Evolutionary conservation across 1,284 basidiomycete species (phyloP).

Genomic region (Heterobasidion occidentale): DNA sequence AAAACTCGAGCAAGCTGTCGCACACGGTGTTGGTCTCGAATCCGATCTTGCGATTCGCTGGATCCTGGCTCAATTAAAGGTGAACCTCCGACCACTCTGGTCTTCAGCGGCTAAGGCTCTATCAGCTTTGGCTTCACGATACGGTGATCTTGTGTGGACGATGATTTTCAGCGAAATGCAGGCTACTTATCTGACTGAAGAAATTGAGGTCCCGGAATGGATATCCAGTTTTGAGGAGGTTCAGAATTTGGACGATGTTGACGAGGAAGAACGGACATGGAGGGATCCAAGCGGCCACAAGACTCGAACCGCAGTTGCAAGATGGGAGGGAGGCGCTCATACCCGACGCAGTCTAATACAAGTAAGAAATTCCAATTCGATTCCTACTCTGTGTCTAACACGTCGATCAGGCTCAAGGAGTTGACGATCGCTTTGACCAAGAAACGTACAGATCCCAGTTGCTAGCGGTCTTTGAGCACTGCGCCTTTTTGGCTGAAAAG

Average conservation of each 20-base stretch:
- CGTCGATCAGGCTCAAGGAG: slow-evolving; percentile 43
- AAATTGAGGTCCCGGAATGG: slow-evolving; percentile 17
- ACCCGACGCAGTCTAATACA: slow-evolving; percentile 22
- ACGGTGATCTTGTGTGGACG: slow-evolving; percentile 68
- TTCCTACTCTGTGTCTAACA: neutral
- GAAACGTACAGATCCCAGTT: slow-evolving; percentile 78
- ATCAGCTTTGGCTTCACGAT: slow-evolving; percentile 45
- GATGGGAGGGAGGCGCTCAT: slow-evolving; percentile 32
- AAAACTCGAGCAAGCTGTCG: slow-evolving; percentile 46
- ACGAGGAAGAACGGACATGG: slow-evolving; percentile 69
- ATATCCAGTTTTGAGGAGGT: slow-evolving; percentile 19
- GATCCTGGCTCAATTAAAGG: slow-evolving; percentile 83
- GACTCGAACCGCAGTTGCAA: slow-evolving; percentile 33
- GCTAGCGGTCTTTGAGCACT: slow-evolving; percentile 59
- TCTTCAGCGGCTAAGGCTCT: slow-evolving; percentile 71
- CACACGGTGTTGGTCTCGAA: slow-evolving; percentile 41
- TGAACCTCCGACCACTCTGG: slow-evolving; percentile 87
- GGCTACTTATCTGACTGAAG: slow-evolving; percentile 11
- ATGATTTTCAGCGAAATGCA: slow-evolving; percentile 60
- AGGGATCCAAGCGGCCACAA: slow-evolving; percentile 66
- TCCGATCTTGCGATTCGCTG: slow-evolving; percentile 54
- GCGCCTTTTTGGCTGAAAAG: slow-evolving; percentile 69
- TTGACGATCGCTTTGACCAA: slow-evolving; percentile 65
- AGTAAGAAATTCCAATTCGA: slow-evolving; percentile 18
- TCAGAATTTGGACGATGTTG: slow-evolving; percentile 31